Conservation (phyloP, 257 asterid species). For the Nicotiana sylvestris region DNA sequence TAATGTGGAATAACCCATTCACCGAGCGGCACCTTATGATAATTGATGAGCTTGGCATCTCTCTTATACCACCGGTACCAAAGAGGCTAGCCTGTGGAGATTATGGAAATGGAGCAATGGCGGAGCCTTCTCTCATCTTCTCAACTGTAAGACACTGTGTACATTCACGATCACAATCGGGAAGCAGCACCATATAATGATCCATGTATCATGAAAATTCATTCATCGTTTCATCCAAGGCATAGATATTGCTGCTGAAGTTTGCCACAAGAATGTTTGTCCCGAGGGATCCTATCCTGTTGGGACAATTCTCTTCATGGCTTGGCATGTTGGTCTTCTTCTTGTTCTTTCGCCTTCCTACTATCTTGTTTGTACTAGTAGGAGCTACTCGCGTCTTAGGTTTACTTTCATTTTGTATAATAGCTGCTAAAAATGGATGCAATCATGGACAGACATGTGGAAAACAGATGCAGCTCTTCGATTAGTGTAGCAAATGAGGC, state of each 20-base stretch:
- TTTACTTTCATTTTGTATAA: not conserved
- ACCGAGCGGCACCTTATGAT: slow-evolving; percentile 72
- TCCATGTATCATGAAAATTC: slow-evolving; percentile 3
- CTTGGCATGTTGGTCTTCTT: not conserved
- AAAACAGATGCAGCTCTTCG: not conserved
- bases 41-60: slow-evolving; percentile 74
- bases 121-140: slow-evolving; percentile 71
- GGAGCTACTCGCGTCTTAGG: not conserved
- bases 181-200: slow-evolving; percentile 1
- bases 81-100: slow-evolving; percentile 87
- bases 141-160: slow-evolving; percentile 56
- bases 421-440: not conserved
- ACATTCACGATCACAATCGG: slow-evolving; percentile 34
- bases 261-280: not conserved
- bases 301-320: not conserved
- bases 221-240: not conserved
- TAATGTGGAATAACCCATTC: slow-evolving; percentile 83
- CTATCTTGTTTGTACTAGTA: not conserved
- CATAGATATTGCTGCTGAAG: not conserved
- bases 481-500: not conserved
- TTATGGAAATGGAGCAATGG: slow-evolving; percentile 92
- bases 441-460: not conserved
- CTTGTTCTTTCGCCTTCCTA: not conserved
- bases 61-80: slow-evolving; percentile 71
- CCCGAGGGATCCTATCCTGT: not conserved